phyloP scores from a whole-genome alignment of 2,329 filamentous ascomycete species.

The Pseudogymnoascus sp. region DNA sequence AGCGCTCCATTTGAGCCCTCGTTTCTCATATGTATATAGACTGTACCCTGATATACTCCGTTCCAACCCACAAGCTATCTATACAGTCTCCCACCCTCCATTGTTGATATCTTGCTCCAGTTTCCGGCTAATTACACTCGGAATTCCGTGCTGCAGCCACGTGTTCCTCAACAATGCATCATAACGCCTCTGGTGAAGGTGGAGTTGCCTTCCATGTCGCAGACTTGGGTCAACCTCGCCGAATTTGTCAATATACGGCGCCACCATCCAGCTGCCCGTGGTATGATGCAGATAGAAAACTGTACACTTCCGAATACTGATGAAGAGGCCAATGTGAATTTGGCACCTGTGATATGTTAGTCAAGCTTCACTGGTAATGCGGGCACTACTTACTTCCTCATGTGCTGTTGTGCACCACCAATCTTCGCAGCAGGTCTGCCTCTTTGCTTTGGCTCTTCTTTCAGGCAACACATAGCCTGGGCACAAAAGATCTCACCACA shows the following conservation, averaged over 20 bases:
- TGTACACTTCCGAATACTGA: conserved; percentile 94
- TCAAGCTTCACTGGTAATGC: conserved; percentile 21
- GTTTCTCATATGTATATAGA: not conserved
- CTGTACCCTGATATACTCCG: not conserved
- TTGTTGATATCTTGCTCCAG: conserved; percentile 95
- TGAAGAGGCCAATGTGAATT: conserved; percentile 81
- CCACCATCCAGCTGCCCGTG: conserved; percentile 76
- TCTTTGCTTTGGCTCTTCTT: conserved; percentile 41
- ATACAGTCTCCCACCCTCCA: conserved; percentile 90
- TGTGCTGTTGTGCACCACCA: conserved; percentile 86
- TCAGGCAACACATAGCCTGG: conserved; percentile 85
- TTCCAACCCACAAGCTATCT: conserved; percentile 17
- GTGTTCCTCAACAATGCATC: conserved; percentile 78
- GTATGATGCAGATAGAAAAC: conserved; percentile 77
- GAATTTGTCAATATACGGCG: conserved; percentile 92
- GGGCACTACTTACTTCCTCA: conserved; percentile 59
- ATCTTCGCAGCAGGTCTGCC: conserved; percentile 42
- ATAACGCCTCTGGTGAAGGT: conserved; percentile 88
- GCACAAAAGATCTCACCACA: conserved; percentile 96
- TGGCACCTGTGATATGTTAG: conserved; percentile 57
- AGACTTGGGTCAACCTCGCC: conserved; percentile 93
- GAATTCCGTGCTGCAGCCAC: conserved; percentile 80
- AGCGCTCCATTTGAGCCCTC: not conserved
- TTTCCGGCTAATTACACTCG: conserved; percentile 80
- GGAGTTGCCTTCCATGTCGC: conserved; percentile 78